Percentiles rank a stretch among this genome's conserved stretches.
phyloP scores from a whole-genome alignment of 2,329 filamentous ascomycete species.

The Epichloe coenophiala region DNA sequence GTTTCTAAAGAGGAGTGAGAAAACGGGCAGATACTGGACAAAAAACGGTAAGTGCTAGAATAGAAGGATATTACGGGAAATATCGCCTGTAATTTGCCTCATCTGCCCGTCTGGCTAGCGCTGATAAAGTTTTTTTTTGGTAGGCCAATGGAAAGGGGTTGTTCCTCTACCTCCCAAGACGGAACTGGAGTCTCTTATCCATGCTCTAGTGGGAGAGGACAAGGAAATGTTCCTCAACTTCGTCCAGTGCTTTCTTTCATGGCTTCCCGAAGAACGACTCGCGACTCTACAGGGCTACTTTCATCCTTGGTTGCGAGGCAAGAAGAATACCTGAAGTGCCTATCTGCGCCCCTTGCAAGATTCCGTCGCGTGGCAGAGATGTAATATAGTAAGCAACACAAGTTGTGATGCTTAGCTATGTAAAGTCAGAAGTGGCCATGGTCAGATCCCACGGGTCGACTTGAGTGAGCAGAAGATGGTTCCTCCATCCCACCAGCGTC shows the following conservation, averaged over 20 bases:
- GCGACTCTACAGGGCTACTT: slow-evolving; percentile 9
- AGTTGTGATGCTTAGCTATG: too few species aligned
- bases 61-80: too few species aligned
- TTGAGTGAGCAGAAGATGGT: too few species aligned
- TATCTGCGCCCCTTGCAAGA: too few species aligned
- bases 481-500: too few species aligned
- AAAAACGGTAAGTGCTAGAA: slow-evolving; percentile 9
- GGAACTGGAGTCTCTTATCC: slow-evolving; percentile 9
- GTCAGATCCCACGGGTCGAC: too few species aligned
- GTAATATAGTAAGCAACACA: too few species aligned
- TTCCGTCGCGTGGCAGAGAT: too few species aligned
- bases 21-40: slow-evolving; percentile 15
- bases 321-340: too few species aligned
- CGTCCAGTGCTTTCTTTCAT: slow-evolving; percentile 10
- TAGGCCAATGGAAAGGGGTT: slow-evolving; percentile 14
- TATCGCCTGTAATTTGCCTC: too few species aligned
- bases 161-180: slow-evolving; percentile 11
- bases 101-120: not conserved
- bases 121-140: not conserved
- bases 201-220: slow-evolving; percentile 6
- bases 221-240: slow-evolving; percentile 12
- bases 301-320: slow-evolving; percentile 12
- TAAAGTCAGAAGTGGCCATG: too few species aligned
- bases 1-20: slow-evolving; percentile 11
- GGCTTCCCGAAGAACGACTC: slow-evolving; percentile 14